phyloP scores from a whole-genome alignment of 1,139 yeast species.

The Pichiaceae sp. region DNA sequence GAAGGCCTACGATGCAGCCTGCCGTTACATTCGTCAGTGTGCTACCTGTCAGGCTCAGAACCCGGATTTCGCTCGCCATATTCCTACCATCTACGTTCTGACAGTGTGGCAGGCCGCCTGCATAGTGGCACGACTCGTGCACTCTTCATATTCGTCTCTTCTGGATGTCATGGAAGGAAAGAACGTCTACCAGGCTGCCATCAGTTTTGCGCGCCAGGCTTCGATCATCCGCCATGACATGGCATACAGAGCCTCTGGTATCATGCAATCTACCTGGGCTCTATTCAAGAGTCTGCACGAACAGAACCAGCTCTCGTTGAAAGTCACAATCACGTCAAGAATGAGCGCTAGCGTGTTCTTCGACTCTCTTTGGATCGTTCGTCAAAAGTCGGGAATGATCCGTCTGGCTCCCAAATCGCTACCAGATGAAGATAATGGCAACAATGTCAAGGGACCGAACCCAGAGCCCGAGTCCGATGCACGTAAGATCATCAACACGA shows the following conservation, averaged over 20 bases:
- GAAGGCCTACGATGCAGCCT: slow-evolving; percentile 70
- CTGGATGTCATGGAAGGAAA: slow-evolving; percentile 70
- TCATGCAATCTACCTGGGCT: slow-evolving; percentile 92
- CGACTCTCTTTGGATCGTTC: slow-evolving; percentile 74
- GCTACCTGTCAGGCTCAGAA: slow-evolving; percentile 52
- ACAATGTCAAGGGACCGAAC: slow-evolving; percentile 14
- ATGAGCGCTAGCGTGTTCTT: slow-evolving; percentile 91
- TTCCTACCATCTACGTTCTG: slow-evolving; percentile 77
- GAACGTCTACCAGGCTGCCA: slow-evolving; percentile 61
- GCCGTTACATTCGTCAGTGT: slow-evolving; percentile 62
- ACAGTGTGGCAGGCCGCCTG: slow-evolving; percentile 90
- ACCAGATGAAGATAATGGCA: slow-evolving; percentile 11
- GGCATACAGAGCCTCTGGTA: slow-evolving; percentile 87
- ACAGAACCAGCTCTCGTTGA: slow-evolving; percentile 21
- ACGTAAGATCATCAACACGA: slow-evolving; percentile 62
- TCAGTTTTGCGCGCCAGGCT: slow-evolving; percentile 64
- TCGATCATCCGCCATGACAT: slow-evolving; percentile 86
- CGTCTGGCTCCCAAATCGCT: slow-evolving; percentile 34
- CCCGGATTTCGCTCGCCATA: slow-evolving; percentile 57
- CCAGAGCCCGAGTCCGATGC: slow-evolving; percentile 69
- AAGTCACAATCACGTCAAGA: slow-evolving; percentile 63
- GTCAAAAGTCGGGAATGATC: slow-evolving; percentile 84
- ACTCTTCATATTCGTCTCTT: slow-evolving; percentile 59
- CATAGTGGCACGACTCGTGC: slow-evolving; percentile 68
- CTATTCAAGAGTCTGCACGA: slow-evolving; percentile 55